Conservation (phyloP, 2,329 filamentous ascomycete genomes). For the Neofusicoccum umdonicola region DNA sequence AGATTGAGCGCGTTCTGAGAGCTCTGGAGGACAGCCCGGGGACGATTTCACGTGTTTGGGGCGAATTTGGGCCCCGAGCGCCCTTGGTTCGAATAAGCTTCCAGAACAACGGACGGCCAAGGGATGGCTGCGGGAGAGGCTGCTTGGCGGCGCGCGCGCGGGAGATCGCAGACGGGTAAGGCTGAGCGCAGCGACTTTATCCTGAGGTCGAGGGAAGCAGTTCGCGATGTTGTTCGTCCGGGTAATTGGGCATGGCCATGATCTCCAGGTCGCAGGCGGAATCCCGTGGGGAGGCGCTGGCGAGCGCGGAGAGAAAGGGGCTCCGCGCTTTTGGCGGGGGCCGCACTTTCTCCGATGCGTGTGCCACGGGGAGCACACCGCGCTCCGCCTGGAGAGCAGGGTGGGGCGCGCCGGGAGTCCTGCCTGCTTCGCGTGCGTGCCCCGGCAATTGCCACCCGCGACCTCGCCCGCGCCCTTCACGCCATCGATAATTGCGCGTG, state of each 20-base stretch:
- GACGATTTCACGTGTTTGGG: not conserved
- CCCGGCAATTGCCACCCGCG: not conserved
- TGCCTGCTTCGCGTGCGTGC: not conserved
- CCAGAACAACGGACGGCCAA: not conserved
- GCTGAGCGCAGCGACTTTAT: slow-evolving; percentile 8
- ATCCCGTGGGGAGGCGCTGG: not conserved
- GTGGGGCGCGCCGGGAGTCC: not conserved
- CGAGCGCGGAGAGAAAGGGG: slow-evolving; percentile 9
- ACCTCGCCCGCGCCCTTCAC: slow-evolving; percentile 6
- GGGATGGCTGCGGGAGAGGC: slow-evolving; percentile 7
- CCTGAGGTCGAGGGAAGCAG: not conserved
- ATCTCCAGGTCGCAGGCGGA: slow-evolving; percentile 10
- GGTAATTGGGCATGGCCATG: slow-evolving; percentile 1
- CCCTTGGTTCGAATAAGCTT: slow-evolving; percentile 6
- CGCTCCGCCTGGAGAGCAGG: not conserved
- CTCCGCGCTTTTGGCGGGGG: not conserved
- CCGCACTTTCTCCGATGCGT: not conserved
- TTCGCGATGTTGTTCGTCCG: slow-evolving; percentile 13
- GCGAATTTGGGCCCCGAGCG: not conserved
- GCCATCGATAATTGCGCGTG: slow-evolving; percentile 1
- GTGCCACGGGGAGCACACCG: slow-evolving; percentile 8
- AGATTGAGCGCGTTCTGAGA: not conserved
- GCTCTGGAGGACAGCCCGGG: not conserved
- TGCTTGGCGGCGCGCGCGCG: not conserved
- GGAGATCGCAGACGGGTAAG: slow-evolving; percentile 10